Conservation (phyloP, 1,284 basidiomycete species). For the Microbotryum scabiosae region DNA sequence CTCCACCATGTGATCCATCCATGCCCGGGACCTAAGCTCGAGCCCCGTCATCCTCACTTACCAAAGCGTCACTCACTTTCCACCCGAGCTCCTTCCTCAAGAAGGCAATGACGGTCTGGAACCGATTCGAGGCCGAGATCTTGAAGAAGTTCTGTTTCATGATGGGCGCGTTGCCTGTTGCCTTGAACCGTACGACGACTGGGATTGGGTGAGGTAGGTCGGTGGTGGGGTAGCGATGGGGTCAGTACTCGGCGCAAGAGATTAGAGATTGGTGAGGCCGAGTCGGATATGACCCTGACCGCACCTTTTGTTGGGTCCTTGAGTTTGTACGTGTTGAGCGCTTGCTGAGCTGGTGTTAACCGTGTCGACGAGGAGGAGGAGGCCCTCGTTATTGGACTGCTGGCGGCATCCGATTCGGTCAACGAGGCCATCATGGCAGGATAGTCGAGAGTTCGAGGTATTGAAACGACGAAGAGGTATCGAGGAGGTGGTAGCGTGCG, state of each 20-base stretch:
- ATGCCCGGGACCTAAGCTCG: not conserved
- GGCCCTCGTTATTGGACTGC: no score
- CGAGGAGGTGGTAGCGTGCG: no score
- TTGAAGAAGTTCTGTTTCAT: constrained; percentile 99
- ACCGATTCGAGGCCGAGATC: constrained; percentile 87
- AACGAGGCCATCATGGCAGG: no score
- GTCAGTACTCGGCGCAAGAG: not conserved
- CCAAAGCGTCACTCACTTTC: constrained; percentile 79
- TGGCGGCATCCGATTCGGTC: no score
- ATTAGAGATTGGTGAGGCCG: not conserved
- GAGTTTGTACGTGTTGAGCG: constrained; percentile 72
- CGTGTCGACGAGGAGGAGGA: not conserved
- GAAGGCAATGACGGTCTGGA: constrained; percentile 92
- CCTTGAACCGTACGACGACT: constrained; percentile 97
- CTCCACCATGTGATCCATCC: not conserved
- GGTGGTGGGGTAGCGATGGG: not conserved
- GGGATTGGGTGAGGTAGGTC: constrained; percentile 5
- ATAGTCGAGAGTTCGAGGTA: no score
- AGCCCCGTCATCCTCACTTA: constrained; percentile 38
- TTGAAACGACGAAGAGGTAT: no score
- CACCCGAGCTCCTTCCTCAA: constrained; percentile 80
- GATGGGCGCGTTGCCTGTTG: constrained; percentile 95
- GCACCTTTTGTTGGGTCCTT: constrained; percentile 72
- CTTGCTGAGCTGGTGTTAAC: constrained; percentile 35
- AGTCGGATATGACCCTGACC: constrained; percentile 23